Conservation (phyloP, 805 yeast species). For the Maudiozyma bulderi region DNA sequence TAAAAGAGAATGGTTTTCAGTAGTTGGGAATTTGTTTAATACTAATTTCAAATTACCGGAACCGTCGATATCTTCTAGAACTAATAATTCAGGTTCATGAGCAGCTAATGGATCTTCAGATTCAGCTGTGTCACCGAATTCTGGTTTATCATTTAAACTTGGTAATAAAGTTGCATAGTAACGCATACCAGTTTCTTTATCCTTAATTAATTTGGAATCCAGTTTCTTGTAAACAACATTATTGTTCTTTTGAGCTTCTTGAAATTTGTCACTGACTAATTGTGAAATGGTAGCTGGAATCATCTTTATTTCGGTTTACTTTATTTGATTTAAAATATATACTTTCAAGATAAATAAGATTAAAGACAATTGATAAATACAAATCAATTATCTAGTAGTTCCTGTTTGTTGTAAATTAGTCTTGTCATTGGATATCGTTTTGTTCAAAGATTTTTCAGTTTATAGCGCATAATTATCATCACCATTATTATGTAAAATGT, state of each 20-base stretch:
- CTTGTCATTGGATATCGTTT: no score
- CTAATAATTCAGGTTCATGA: constrained; percentile 70
- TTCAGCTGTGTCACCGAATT: constrained; percentile 28
- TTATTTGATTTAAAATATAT: background rate
- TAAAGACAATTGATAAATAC: no score
- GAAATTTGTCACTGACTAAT: constrained; percentile 30
- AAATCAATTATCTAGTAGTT: no score
- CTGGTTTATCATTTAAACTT: constrained; percentile 31
- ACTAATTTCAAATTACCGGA: constrained; percentile 46
- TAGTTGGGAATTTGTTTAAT: constrained; percentile 79
- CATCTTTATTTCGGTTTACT: background rate
- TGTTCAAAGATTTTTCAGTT: no score
- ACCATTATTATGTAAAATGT: no score
- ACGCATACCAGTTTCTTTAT: constrained; percentile 24
- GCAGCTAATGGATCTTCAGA: constrained; percentile 61
- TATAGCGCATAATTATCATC: no score
- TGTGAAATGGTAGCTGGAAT: constrained; percentile 35
- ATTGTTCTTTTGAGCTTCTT: background rate
- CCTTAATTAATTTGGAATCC: constrained; percentile 24
- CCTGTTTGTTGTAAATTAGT: no score
- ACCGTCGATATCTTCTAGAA: constrained; percentile 40
- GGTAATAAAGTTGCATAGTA: constrained; percentile 28
- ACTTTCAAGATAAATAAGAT: no score
- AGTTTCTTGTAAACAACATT: constrained; percentile 47
- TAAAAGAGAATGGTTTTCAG: constrained; percentile 66